These are phyloP conservation scores for Penicillium bialowiezense DNA, from an alignment of 495 filamentous ascomycete genomes.

Conservation along the genomic window DNA sequence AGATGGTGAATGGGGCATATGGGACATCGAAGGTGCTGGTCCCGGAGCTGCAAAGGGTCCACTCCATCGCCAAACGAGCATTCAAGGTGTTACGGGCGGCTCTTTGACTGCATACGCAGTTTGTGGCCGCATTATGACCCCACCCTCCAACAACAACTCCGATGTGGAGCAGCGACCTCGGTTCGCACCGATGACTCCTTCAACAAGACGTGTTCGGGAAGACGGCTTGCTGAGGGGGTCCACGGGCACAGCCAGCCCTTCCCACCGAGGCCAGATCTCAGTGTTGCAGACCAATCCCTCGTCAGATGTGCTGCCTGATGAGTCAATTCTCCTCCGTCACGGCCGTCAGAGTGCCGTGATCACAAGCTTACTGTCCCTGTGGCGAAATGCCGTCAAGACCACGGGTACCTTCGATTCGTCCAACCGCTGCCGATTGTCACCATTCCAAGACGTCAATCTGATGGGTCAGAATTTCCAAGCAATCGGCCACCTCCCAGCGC, in stretches of 20 bases:
- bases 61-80: conserved; percentile 53
- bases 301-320: conserved; percentile 52
- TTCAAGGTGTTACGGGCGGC: conserved; percentile 61
- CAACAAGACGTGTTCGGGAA: conserved; percentile 63
- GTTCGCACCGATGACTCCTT: conserved; percentile 82
- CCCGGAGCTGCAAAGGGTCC: conserved; percentile 48
- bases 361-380: conserved; percentile 63
- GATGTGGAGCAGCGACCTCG: conserved; percentile 46
- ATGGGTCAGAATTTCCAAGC: conserved; percentile 65
- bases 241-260: conserved; percentile 26
- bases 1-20: conserved; percentile 92
- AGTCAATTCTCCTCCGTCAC: conserved; percentile 66
- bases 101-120: conserved; percentile 66
- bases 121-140: conserved; percentile 60
- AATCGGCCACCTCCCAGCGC: conserved; percentile 51
- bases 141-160: conserved; percentile 27
- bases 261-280: conserved; percentile 61
- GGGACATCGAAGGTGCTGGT: conserved; percentile 75
- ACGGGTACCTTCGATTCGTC: conserved; percentile 54
- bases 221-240: conserved; percentile 53
- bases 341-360: conserved; percentile 61
- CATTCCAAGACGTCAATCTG: conserved; percentile 51
- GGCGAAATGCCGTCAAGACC: conserved; percentile 60
- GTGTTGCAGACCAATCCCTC: conserved; percentile 50
- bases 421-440: conserved; percentile 42